Evolutionary conservation across 768 basidiomycete species (phyloP), one percentile per base, ranked within the genome.

Genomic region (Strobilomyces echinocephalus): DNA sequence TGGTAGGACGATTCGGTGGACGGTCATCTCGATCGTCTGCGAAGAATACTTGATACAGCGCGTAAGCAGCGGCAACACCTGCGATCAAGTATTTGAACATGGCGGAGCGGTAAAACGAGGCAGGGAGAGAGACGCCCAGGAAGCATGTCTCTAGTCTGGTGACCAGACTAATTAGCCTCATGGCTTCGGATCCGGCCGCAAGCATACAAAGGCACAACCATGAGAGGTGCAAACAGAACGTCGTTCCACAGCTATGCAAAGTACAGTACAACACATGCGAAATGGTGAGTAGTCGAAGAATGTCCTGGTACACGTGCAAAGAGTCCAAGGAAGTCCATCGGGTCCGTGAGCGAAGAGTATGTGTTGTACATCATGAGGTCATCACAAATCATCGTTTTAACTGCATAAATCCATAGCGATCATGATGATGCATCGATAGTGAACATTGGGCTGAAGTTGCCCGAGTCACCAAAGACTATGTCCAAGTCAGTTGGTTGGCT

Each of bases 391-490:
- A 21, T 49, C 39, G 18, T 39, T 20, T 39, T n/a, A 39, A 39
- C 18, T 20, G 39, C 31, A 45, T 24, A 44, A 24, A 10, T 26
- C 43, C 53, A 43, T 61, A 50, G 36, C 8, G 40, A 21, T 63
- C 55, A 66, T 69, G 53, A 53, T 6, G 59, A 52, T 20, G 39
- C 8, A 10, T 8, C 26, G 41, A 83, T 82, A 12, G 71, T 71
- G 59, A 83, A 83, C 41, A 49, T 15, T 8, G 64, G 66, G 28
- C 80, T 75, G 48, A 68, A 74, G 60, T 81, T 76, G 31, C 80
- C 80, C 46, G 79, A 81, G 59, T 82, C 79, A 8, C 80, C 80
- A 49, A 80, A 73, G 42, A 82, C 80, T 80, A 48, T n/a, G 31
- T 46, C 30, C 30, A 26, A 31, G 18, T 33, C 16, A 14, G 48